phyloP scores from a whole-genome alignment of 768 basidiomycete genomes.

The Phaffia tasmanica region DNA sequence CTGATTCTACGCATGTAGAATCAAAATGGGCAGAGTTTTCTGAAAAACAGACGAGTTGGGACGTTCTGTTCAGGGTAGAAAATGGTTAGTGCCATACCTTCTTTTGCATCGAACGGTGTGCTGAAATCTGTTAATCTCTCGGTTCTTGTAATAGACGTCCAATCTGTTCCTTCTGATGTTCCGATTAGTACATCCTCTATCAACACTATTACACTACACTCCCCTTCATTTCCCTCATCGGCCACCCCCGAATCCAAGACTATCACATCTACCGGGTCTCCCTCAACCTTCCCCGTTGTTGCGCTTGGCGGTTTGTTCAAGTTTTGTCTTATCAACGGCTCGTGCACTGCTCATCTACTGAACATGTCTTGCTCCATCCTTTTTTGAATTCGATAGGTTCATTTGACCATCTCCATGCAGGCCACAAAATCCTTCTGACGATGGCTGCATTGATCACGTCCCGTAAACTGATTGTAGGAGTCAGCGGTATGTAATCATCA shows the following conservation, averaged over 20 bases:
- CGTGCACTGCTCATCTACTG: background rate
- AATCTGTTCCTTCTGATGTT: background rate
- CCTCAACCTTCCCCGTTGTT: constrained; percentile 50
- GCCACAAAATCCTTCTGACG: constrained; percentile 91
- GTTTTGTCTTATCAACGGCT: background rate
- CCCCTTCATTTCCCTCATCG: constrained; percentile 7
- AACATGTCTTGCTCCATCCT: background rate
- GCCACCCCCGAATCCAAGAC: constrained; percentile 15
- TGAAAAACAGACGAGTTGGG: constrained; percentile 35
- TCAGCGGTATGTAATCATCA: constrained; percentile 53
- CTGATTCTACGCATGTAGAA: constrained; percentile 40
- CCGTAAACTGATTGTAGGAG: constrained; percentile 74
- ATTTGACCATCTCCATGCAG: constrained; percentile 94
- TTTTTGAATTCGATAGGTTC: constrained; percentile 45
- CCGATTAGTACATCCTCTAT: background rate
- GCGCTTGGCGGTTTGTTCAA: constrained; percentile 53
- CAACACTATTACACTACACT: constrained; percentile 14
- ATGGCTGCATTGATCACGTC: constrained; percentile 76
- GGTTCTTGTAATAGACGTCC: too few species aligned
- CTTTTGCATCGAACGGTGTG: too few species aligned
- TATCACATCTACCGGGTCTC: background rate
- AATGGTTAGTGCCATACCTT: constrained; percentile 31
- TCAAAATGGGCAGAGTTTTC: constrained; percentile 24
- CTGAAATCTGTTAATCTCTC: background rate
- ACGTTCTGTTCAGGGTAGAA: constrained; percentile 33